Base-by-base conservation (phyloP, 139 green algal species). In the Cymbomonas tetramitiformis region DNA sequence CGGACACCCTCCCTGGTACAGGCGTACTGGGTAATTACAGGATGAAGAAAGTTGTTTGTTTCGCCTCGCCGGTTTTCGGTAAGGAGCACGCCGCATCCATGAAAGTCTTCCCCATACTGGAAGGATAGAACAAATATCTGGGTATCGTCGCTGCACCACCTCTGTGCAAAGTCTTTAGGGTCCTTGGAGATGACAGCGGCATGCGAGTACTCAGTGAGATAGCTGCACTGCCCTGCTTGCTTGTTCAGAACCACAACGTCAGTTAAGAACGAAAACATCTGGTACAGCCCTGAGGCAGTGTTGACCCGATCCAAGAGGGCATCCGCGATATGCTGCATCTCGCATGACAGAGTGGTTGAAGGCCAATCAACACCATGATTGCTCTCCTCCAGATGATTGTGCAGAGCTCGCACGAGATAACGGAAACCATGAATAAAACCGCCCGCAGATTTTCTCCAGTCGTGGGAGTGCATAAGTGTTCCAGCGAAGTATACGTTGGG, bases 351-450 rank as follows among this genome's bases (percentile, higher is more conserved):
- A 8, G 29, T 50, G 7, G 12, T 24, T 24, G 8, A 31, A 5
- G 41, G 41, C 41, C 41, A 50, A 6, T 5, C 5, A 24, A 23
- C 41, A 31, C 41, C 41, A 24, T 50, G 41, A 24, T 50, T 50
- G 28, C 29, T 6, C 8, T 31, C 41, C 7, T 50, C 8, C 6
- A 50, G 8, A 8, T 50, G 8, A 7, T 24, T 23, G 29, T 23
- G 7, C 5, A 50, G 8, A 50, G 41, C 41, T 50, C 41, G 28
- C 5, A 5, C 12, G 23, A 24, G 28, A 24, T 50, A 50, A 7
- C 41, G 28, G 41, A 50, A 50, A 19, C 41, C 41, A 8, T 50
- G 41, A 8, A 50, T 50, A 24, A 50, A 50, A 21, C 41, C 41
- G 41, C 41, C 41, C 6, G 41, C 41, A 23, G 41, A 50, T 5